Percentiles rank a stretch among this genome's conserved stretches.
These are phyloP conservation scores for Phoma herbarum DNA, from an alignment of 2,329 filamentous ascomycete genomes.

Conservation along the genomic window DNA sequence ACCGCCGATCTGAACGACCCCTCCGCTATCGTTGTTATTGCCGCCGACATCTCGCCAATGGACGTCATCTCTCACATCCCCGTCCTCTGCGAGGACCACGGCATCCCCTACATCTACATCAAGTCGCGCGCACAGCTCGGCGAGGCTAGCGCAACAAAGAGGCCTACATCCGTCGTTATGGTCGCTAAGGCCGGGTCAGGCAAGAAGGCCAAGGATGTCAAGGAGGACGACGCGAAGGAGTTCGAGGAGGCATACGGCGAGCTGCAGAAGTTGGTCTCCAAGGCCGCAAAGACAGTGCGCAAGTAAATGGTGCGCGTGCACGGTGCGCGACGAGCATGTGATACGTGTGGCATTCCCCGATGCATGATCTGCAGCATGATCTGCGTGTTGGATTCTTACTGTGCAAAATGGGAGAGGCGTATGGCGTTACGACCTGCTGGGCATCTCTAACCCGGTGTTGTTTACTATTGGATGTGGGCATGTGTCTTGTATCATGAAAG, in stretches of 20 bases:
- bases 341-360: slow-evolving; percentile 16
- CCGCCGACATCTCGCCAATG: slow-evolving; percentile 96
- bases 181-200: slow-evolving; percentile 63
- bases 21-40: slow-evolving; percentile 83
- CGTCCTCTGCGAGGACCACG: slow-evolving; percentile 97
- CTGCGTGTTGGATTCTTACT: slow-evolving; percentile 25
- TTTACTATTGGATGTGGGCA: slow-evolving; percentile 17
- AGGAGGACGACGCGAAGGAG: slow-evolving; percentile 56
- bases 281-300: slow-evolving; percentile 66
- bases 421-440: slow-evolving; percentile 25
- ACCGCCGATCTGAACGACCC: slow-evolving; percentile 64
- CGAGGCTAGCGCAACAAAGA: slow-evolving; percentile 91
- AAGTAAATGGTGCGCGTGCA: slow-evolving; percentile 48
- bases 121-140: slow-evolving; percentile 91
- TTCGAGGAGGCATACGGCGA: slow-evolving; percentile 65
- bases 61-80: slow-evolving; percentile 99
- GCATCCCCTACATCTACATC: slow-evolving; percentile 96
- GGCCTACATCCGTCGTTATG: slow-evolving; percentile 97
- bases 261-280: slow-evolving; percentile 66
- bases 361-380: slow-evolving; percentile 14
- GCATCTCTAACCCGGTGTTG: slow-evolving; percentile 15
- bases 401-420: slow-evolving; percentile 33
- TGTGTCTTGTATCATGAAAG: slow-evolving; percentile 19
- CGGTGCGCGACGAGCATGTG: slow-evolving; percentile 13
- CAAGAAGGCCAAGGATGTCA: slow-evolving; percentile 59